Percentiles rank a stretch among this genome's conserved stretches.
Conservation (phyloP, 768 basidiomycete species). For the Megacollybia marginata region DNA sequence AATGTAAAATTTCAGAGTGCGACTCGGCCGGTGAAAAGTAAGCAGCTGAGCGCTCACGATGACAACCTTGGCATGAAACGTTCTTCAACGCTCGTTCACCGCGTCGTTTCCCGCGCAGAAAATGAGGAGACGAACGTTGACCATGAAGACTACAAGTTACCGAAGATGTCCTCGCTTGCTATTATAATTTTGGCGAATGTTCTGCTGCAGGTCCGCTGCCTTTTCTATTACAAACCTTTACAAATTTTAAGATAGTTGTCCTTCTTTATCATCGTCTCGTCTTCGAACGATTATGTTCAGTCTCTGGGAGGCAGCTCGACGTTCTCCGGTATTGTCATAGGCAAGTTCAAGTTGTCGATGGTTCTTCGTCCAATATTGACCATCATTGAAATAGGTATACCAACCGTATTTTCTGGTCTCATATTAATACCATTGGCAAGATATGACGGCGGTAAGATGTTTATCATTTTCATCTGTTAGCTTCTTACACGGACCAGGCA, state of each 20-base stretch:
- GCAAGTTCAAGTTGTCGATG: slow-evolving; percentile 18
- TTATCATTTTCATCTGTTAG: background rate
- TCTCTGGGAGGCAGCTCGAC: slow-evolving; percentile 60
- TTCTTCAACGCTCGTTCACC: no score
- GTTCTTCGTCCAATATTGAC: slow-evolving; percentile 29
- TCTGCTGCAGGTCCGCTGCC: slow-evolving; percentile 33
- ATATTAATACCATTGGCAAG: slow-evolving; percentile 47
- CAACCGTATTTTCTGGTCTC: slow-evolving; percentile 53
- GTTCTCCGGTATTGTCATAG: slow-evolving; percentile 55
- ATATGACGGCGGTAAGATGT: slow-evolving; percentile 43
- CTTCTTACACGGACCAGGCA: slow-evolving; percentile 27
- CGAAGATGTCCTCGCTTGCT: slow-evolving; percentile 34
- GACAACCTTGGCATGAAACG: no score
- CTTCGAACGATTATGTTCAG: slow-evolving; percentile 55
- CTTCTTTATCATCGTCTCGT: slow-evolving; percentile 66
- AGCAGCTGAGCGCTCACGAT: no score
- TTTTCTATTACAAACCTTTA: background rate
- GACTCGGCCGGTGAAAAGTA: no score
- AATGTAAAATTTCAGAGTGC: no score
- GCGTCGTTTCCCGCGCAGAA: no score
- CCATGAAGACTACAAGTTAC: slow-evolving; percentile 35
- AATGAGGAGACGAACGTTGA: background rate
- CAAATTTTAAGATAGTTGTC: slow-evolving; percentile 33
- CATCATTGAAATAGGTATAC: slow-evolving; percentile 42
- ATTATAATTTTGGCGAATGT: slow-evolving; percentile 37